Evolutionary conservation across 2,329 filamentous ascomycete species (phyloP), one percentile per base, ranked within the genome.

Genomic region (Colletotrichum orchidophilum): DNA sequence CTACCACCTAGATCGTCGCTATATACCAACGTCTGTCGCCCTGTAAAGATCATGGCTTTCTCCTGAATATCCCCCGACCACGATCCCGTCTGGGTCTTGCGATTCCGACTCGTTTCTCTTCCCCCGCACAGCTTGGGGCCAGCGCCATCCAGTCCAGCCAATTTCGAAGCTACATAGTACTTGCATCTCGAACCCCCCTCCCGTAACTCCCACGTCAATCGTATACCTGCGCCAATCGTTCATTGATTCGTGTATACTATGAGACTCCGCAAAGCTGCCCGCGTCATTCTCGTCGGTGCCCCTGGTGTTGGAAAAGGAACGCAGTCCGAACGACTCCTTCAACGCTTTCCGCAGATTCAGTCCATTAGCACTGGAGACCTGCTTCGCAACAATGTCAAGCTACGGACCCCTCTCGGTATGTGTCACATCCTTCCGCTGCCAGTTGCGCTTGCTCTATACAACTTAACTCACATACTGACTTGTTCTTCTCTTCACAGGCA

Each of bases 221-320:
- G 12, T 59, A 55, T 42, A 15, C 27, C n/a, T 63, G 64, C 65
- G 64, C 52, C 69, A 66, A 63, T 27, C 60, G 27, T 21, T 33
- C 66, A 33, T 55, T 60, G 70, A 64, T 12, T 57, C 60, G 35
- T 29, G 35, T 66, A 55, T 73, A 74, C 66, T 74, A 91, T 92
- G 90, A 87, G 90, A 83, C 89, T 97, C 78, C 88, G 87, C 75
- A 91, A 88, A 83, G 96, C 96, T 69, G 96, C 96, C 65, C 93
- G 96, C 73, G 92, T 98, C 74, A 98, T 99, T 79, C 90, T 99
- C 75, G 90, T 99, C 77, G 96, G 96, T 76, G 95, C 96, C 63
- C 96, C 96, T n/a, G 95, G 95, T 70, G 96, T 97, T 68, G 96
- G 96, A 73, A 99, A 99, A 82, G 96, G 96, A 73, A 99, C 96